Evolutionary conservation across 192 early-diverging fungal species (phyloP).

Genomic region (Gryganskiella cystojenkinii): DNA sequence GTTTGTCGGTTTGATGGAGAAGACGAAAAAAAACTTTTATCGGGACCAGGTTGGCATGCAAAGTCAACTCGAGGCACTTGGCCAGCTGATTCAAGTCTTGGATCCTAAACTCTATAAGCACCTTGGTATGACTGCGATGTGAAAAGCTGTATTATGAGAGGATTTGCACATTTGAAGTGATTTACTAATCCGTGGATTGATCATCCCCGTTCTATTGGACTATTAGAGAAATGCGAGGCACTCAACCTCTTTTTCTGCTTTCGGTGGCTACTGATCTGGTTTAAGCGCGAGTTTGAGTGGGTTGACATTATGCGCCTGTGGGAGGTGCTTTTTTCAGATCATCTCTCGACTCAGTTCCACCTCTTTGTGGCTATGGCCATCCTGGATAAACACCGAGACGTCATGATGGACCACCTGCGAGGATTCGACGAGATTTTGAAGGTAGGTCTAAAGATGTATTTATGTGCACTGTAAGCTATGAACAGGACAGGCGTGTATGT

Average conservation of each 20-base stretch:
- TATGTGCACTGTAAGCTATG: background rate
- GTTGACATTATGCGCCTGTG: conserved; percentile 85
- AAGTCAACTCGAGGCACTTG: conserved; percentile 82
- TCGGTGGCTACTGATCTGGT: conserved; percentile 97
- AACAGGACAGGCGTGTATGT: background rate
- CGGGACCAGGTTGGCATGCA: conserved; percentile 97
- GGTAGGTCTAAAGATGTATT: conserved; percentile 50
- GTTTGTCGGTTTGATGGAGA: conserved; percentile 90
- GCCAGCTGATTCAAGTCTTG: conserved; percentile 86
- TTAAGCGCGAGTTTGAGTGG: conserved; percentile 97
- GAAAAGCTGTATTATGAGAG: no score
- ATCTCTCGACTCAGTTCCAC: conserved; percentile 83
- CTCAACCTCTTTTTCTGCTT: conserved; percentile 98
- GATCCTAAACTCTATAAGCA: conserved; percentile 88
- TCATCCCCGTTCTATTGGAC: background rate
- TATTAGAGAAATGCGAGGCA: conserved; percentile 76
- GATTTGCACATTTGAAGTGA: background rate
- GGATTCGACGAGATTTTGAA: conserved; percentile 96
- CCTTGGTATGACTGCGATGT: conserved; percentile 69
- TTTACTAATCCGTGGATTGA: background rate
- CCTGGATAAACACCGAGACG: conserved; percentile 84
- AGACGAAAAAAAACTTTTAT: conserved; percentile 90
- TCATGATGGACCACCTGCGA: conserved; percentile 81
- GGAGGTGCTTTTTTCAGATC: conserved; percentile 88
- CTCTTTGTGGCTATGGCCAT: conserved; percentile 97